Percentiles rank a stretch among this genome's conserved stretches.
phyloP scores from a whole-genome alignment of 257 asterid genomes.

The Agastache rugosa region DNA sequence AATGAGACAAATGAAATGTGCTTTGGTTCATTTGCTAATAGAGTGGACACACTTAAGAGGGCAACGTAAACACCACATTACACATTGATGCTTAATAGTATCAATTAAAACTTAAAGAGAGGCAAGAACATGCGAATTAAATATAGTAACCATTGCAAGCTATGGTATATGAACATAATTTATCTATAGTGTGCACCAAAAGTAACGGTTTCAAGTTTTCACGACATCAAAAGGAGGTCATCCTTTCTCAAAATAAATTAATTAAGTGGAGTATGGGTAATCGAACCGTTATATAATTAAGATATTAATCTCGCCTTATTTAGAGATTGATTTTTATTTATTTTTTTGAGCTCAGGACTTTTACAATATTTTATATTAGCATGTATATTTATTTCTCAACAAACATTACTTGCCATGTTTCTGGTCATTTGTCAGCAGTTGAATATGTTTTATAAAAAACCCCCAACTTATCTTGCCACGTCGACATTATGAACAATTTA shows the following conservation, averaged over 20 bases:
- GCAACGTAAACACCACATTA: slow-evolving; percentile 59
- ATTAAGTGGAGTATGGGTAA: background rate
- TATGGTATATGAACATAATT: no score
- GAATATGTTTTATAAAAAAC: background rate
- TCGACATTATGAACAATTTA: background rate
- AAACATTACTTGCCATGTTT: slow-evolving; percentile 31
- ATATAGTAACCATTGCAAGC: no score
- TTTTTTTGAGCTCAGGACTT: background rate
- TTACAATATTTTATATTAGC: background rate
- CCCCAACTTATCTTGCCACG: slow-evolving; percentile 22
- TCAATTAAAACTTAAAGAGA: no score
- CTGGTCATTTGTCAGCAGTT: slow-evolving; percentile 22
- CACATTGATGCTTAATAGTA: slow-evolving; percentile 43
- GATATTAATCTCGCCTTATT: background rate
- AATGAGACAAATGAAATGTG: slow-evolving; percentile 53
- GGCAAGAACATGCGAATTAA: slow-evolving; percentile 54
- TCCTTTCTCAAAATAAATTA: background rate
- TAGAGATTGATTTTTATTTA: background rate
- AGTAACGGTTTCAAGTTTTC: no score
- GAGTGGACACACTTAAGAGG: slow-evolving; percentile 47
- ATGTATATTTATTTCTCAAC: background rate
- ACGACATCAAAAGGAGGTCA: no score
- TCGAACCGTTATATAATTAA: background rate
- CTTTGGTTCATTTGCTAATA: slow-evolving; percentile 32
- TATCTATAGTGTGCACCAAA: no score